These are phyloP conservation scores for Petasospora rhodanensis DNA, from an alignment of 1,139 yeast species.

Conservation along the genomic window DNA sequence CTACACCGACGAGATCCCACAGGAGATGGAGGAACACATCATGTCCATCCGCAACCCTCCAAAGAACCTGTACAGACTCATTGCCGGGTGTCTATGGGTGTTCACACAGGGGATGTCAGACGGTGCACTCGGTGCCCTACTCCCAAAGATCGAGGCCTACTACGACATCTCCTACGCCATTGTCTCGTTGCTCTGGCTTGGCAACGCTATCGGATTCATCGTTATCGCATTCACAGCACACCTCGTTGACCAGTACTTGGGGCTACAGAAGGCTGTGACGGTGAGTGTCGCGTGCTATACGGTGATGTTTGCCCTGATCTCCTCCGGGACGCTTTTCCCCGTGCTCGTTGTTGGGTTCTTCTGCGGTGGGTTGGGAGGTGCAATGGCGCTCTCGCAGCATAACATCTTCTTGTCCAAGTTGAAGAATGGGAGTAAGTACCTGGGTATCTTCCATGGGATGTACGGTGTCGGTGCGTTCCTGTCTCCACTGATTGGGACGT, in stretches of 20 bases:
- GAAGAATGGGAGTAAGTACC: conserved; percentile 36
- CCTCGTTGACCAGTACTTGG: conserved; percentile 36
- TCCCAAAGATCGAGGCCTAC: conserved; percentile 38
- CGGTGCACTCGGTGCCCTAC: conserved; percentile 42
- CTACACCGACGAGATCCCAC: conserved; percentile 3
- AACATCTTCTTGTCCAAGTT: conserved; percentile 54
- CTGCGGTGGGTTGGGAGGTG: conserved; percentile 58
- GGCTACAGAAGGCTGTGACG: conserved; percentile 28
- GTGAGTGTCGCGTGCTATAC: conserved; percentile 24
- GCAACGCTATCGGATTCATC: conserved; percentile 40
- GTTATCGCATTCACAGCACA: conserved; percentile 35
- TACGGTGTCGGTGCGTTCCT: conserved; percentile 64
- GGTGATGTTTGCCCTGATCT: conserved; percentile 26
- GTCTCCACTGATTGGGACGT: conserved; percentile 54
- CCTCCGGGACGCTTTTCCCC: conserved; percentile 30
- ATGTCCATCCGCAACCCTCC: conserved; percentile 35
- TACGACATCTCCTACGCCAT: conserved; percentile 37
- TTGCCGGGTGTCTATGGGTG: conserved; percentile 40
- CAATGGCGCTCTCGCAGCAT: conserved; percentile 50
- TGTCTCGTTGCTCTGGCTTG: conserved; percentile 43
- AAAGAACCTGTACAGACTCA: conserved; percentile 39
- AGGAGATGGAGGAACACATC: conserved; percentile 4
- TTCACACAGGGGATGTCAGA: conserved; percentile 34
- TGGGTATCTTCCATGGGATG: conserved; percentile 53
- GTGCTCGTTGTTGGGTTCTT: conserved; percentile 49